Percentiles rank a stretch among this genome's conserved stretches.
These are phyloP conservation scores for Pisolithus orientalis DNA, from an alignment of 768 basidiomycete species.

Conservation along the genomic window DNA sequence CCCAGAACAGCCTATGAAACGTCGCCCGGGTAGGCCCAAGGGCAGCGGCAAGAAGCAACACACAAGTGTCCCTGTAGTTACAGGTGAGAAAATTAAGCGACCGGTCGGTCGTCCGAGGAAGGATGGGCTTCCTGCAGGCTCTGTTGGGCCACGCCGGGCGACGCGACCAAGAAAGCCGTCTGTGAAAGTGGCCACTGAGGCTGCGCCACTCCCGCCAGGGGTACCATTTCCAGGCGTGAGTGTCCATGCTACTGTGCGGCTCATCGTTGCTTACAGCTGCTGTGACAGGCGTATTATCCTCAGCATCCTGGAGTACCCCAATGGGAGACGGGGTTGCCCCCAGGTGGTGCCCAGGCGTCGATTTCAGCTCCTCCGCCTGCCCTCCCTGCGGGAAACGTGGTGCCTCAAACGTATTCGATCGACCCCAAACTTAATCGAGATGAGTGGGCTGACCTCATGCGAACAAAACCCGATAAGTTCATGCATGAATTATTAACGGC, in stretches of 20 bases:
- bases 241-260: neutral
- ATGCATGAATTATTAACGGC: slow-evolving; percentile 50
- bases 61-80: slow-evolving; percentile 29
- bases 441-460: slow-evolving; percentile 60
- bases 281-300: slow-evolving; percentile 24
- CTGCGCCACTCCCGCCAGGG: slow-evolving; percentile 18
- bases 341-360: slow-evolving; percentile 18
- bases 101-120: slow-evolving; percentile 79
- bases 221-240: slow-evolving; percentile 28
- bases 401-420: slow-evolving; percentile 23
- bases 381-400: slow-evolving; percentile 19
- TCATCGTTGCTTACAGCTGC: neutral
- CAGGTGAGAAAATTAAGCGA: slow-evolving; percentile 57
- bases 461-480: slow-evolving; percentile 51
- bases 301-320: slow-evolving; percentile 26
- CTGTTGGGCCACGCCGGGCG: slow-evolving; percentile 43
- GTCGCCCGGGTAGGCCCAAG: slow-evolving; percentile 71
- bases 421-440: slow-evolving; percentile 52
- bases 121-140: slow-evolving; percentile 76
- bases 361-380: slow-evolving; percentile 28
- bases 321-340: slow-evolving; percentile 26
- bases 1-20: slow-evolving; percentile 40
- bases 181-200: slow-evolving; percentile 19
- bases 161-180: slow-evolving; percentile 36
- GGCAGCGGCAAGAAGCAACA: slow-evolving; percentile 70